Evolutionary conservation across 352 stramenopile genomes (phyloP), one percentile per base, ranked within the genome.

Genomic region (Pythium grandisporangium): DNA sequence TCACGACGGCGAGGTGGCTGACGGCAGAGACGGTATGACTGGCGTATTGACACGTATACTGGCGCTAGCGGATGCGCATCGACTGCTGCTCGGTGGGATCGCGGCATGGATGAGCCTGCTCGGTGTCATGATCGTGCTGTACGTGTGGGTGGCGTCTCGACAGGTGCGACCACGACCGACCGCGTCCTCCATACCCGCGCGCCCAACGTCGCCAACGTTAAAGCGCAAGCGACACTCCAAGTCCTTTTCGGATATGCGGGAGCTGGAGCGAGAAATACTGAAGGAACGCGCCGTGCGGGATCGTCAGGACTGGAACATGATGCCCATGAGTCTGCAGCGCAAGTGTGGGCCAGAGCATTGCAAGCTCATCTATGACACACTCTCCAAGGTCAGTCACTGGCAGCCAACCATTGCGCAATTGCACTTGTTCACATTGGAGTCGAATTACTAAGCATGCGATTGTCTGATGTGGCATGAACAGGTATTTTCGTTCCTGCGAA

Each of bases 71-170:
- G 22, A 55, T 40, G 30, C 47, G 11, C 26, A 48, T 4, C 42
- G 49, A 22, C 42, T 61, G 27, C 37, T 61, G 12, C 7, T 46
- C n/a, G 29, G 44, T 7, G 62, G 65, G 23, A 58, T 70, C 7
- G 68, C 58, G 12, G 64, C 69, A 0, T 61, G 82, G 10, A 60
- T 67, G 5, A 43, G 70, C 3, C 58, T 89, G 6, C 48, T 75
- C 3, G 55, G 66, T 5, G 38, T 56, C 19, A 66, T 77, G 12
- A 59, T 52, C 7, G 59, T 60, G 30, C 58, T 93, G 19, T 91
- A 88, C 53, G 43, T 87, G 19, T 93, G 80, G 80, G 73, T 93
- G 23, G 71, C 76, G 20, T 91, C 77, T 17, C 70, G 78, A 10
- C 78, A 88, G 44, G 75, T 88, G 36, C 72, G 78, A 1, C 75